Evolutionary conservation across 305 asterid species (phyloP), one percentile per base, ranked within the genome.

Genomic region (Plantago lanceolata): DNA sequence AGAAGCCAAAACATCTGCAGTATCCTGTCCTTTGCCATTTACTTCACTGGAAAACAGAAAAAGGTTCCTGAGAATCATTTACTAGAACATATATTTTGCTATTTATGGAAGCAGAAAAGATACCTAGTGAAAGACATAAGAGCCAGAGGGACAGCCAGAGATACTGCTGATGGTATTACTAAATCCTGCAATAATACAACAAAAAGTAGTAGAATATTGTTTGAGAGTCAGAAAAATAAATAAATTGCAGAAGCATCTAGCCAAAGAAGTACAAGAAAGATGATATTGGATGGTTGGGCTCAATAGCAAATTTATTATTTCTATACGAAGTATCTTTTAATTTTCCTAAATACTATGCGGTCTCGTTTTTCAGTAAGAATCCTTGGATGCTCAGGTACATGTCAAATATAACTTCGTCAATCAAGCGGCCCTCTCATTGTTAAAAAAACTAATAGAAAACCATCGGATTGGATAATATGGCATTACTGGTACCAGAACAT

Each of bases 51-150:
- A 63, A 70, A 52, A 62, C 45, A 61, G 47, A 69, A 58, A 68
- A 56, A 62, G 48, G 48, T 58, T 44, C 54, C 29, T 59, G 31
- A 37, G 35, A 35, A 35, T 67, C 59, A 69, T 71, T 51, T 61
- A 49, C 57, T 52, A 57, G 29, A 53, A 59, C 28, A 64, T 31
- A 19, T 37, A 24, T 55, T 15, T 17, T 52, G 63, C 21, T 2
- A 37, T 35, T 19, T 31, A n/a, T 3, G 49, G 17, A 58, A 19
- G 73, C 35, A 61, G 68, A 60, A 48, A 74, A 37, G 57, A 53
- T 90, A 93, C 97, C 99, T 90, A 48, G 97, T 84, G 72, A 93
- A 79, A 71, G 99, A 93, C 93, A 93, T 61, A 61, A 93, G 87
- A 78, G 96, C 97, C 77, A 93, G 78, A 7, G 99, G 99, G 48